phyloP scores from a whole-genome alignment of 139 green algal genomes.

The Desmodesmus armatus region DNA sequence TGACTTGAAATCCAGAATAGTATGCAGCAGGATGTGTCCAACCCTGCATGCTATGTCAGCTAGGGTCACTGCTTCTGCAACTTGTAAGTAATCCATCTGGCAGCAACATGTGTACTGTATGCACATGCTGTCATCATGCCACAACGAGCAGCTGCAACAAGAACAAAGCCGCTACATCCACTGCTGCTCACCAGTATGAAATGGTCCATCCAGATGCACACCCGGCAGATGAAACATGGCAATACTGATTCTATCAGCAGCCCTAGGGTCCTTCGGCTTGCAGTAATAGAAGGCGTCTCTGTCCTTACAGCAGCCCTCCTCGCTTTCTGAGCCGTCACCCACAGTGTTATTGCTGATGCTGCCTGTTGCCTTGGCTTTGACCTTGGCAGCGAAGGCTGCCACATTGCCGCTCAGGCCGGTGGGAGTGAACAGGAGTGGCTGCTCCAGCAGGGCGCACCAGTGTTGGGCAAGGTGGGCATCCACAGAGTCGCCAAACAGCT shows the following conservation, averaged over 20 bases:
- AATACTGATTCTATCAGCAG: neutral
- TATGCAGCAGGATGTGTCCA: neutral
- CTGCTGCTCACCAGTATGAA: constrained; percentile 4
- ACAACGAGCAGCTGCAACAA: no score
- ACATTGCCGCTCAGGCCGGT: neutral
- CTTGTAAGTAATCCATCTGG: no score
- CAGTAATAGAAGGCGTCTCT: neutral
- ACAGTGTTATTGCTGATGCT: neutral
- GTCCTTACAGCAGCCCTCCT: constrained; percentile 4
- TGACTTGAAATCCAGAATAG: no score
- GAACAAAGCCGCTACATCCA: no score
- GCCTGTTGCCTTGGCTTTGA: neutral
- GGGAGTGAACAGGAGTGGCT: neutral
- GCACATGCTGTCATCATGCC: no score
- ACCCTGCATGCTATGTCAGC: neutral
- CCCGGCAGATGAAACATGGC: constrained; percentile 4
- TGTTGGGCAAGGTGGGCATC: neutral
- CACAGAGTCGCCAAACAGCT: constrained; percentile 3
- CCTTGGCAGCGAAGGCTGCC: neutral
- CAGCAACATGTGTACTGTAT: no score
- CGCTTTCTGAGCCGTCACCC: neutral
- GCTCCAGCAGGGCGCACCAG: neutral
- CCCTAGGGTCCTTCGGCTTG: neutral
- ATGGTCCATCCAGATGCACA: constrained; percentile 1
- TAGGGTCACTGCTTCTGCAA: no score